phyloP scores from a whole-genome alignment of 768 basidiomycete genomes.

The Paxillus involutus region DNA sequence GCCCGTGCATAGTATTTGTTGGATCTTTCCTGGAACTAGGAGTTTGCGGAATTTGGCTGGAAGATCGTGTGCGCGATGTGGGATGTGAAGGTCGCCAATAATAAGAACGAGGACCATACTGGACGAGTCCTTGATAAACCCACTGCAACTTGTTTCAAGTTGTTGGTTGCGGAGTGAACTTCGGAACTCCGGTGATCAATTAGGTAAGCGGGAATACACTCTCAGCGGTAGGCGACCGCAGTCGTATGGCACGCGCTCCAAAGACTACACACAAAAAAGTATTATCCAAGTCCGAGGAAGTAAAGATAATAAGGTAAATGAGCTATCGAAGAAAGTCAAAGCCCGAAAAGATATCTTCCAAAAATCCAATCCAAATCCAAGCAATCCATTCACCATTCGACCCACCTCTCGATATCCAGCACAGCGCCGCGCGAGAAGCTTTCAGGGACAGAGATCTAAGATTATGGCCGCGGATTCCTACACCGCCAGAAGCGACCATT shows the following conservation, averaged over 20 bases:
- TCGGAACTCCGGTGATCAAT: slow-evolving; percentile 6
- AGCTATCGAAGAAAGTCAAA: not conserved
- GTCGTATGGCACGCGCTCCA: not conserved
- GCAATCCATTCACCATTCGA: not conserved
- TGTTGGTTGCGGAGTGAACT: not conserved
- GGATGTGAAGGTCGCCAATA: slow-evolving; percentile 97
- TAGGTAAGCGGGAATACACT: slow-evolving; percentile 23
- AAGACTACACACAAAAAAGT: not conserved
- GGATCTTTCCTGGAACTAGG: slow-evolving; percentile 93
- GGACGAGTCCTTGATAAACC: slow-evolving; percentile 5
- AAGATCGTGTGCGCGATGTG: slow-evolving; percentile 85
- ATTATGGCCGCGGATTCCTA: not conserved
- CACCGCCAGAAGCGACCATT: not conserved
- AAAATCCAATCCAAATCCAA: not conserved
- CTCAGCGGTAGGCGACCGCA: no score
- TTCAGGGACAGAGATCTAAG: not conserved
- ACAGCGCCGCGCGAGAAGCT: no score
- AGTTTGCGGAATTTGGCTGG: slow-evolving; percentile 97
- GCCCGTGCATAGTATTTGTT: slow-evolving; percentile 96
- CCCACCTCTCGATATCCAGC: not conserved
- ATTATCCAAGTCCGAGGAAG: not conserved
- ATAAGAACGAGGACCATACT: slow-evolving; percentile 83
- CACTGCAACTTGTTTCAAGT: no score
- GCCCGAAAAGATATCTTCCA: not conserved
- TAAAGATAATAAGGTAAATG: not conserved